Conservation (phyloP, 371 early-diverging fungal species). For the Mucor saturninus region DNA sequence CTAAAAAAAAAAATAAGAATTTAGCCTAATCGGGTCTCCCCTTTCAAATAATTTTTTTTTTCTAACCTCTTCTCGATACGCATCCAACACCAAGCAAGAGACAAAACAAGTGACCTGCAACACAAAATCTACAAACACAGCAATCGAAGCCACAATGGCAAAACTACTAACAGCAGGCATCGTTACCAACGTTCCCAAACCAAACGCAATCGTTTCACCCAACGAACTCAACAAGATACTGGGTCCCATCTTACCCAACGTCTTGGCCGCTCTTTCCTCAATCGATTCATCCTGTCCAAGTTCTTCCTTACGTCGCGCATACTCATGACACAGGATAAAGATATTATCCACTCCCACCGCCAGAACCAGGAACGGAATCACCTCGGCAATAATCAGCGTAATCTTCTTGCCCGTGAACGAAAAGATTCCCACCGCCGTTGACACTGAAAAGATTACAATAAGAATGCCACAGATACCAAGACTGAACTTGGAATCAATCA, state of each 20-base stretch:
- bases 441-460: slow-evolving; percentile 75
- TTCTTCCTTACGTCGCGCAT: slow-evolving; percentile 51
- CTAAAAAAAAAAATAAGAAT: slow-evolving; percentile 15
- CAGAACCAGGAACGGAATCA: slow-evolving; percentile 81
- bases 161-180: slow-evolving; percentile 84
- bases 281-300: slow-evolving; percentile 35
- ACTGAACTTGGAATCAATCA: slow-evolving; percentile 73
- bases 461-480: slow-evolving; percentile 73
- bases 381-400: slow-evolving; percentile 81
- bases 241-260: slow-evolving; percentile 72
- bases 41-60: too few relatives aligned
- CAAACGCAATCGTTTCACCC: slow-evolving; percentile 77
- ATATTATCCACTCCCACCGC: slow-evolving; percentile 85
- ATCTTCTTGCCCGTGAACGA: slow-evolving; percentile 69
- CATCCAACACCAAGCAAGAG: slow-evolving; percentile 71
- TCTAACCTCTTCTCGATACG: slow-evolving; percentile 54
- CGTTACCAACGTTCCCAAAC: slow-evolving; percentile 68
- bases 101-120: slow-evolving; percentile 78
- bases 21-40: too few relatives aligned
- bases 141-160: slow-evolving; percentile 75
- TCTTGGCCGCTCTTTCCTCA: slow-evolving; percentile 64
- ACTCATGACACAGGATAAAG: slow-evolving; percentile 76
- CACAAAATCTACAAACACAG: slow-evolving; percentile 75
- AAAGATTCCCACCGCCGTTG: slow-evolving; percentile 71
- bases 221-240: slow-evolving; percentile 71